These are phyloP conservation scores for Phaffia rhodozyma DNA, from an alignment of 1,284 basidiomycete genomes.

Conservation along the genomic window DNA sequence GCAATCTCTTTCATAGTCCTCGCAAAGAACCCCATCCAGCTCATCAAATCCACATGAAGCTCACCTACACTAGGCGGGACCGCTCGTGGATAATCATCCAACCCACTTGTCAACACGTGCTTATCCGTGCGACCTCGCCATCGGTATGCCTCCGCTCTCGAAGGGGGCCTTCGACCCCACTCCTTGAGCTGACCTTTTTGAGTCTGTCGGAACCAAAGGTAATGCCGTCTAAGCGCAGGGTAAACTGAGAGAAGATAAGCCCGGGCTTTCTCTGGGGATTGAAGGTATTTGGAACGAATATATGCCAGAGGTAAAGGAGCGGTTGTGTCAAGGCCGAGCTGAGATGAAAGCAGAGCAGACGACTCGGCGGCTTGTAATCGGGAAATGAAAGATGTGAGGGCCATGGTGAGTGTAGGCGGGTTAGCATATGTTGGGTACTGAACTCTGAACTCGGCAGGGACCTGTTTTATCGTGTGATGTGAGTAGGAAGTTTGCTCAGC, in stretches of 20 bases:
- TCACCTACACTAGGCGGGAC: constrained; percentile 74
- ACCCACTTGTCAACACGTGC: constrained; percentile 82
- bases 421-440: constrained; percentile 90
- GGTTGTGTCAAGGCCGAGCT: constrained; percentile 37
- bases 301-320: constrained; percentile 17
- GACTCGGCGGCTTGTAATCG: constrained; percentile 55
- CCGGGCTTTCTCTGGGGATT: constrained; percentile 49
- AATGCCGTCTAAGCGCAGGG: constrained; percentile 69
- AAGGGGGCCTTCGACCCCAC: constrained; percentile 66
- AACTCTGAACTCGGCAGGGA: constrained; percentile 75
- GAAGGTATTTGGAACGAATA: constrained; percentile 41
- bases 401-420: constrained; percentile 84
- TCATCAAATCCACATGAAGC: constrained; percentile 79
- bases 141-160: constrained; percentile 76
- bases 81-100: constrained; percentile 88
- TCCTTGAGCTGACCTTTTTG: constrained; percentile 86
- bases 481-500: not conserved
- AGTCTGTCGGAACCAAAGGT: constrained; percentile 88
- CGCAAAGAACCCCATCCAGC: constrained; percentile 90
- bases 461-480: constrained; percentile 36
- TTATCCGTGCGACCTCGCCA: constrained; percentile 81
- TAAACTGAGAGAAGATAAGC: constrained; percentile 69
- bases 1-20: constrained; percentile 78
- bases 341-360: constrained; percentile 36
- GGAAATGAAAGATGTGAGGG: constrained; percentile 71